These are phyloP conservation scores for Nemania diffusa DNA, from an alignment of 2,329 filamentous ascomycete species.

Conservation along the genomic window DNA sequence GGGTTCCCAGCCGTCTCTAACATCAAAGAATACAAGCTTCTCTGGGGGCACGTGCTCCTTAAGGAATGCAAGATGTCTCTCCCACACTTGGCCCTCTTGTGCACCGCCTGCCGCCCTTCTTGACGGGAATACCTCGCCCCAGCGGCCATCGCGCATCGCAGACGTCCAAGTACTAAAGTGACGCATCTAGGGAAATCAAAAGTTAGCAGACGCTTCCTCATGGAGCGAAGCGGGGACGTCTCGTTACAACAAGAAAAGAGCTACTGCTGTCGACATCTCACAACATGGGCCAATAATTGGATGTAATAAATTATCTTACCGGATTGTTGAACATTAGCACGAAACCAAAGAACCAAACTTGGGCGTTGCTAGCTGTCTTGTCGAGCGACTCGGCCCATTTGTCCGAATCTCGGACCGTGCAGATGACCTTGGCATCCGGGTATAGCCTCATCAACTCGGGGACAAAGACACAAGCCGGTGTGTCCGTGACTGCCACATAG, in stretches of 20 bases:
- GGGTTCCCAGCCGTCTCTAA: conserved; percentile 41
- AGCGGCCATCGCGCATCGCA: conserved; percentile 37
- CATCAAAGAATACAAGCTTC: conserved; percentile 43
- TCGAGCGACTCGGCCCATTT: conserved; percentile 45
- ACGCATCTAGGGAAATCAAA: conserved; percentile 30
- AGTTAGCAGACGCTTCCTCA: conserved; percentile 8
- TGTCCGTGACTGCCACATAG: conserved; percentile 47
- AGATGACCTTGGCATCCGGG: conserved; percentile 47
- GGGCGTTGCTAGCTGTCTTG: conserved; percentile 35
- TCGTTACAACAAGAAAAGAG: background rate
- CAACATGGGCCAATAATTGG: background rate
- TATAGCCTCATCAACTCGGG: conserved; percentile 46
- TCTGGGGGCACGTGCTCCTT: conserved; percentile 40
- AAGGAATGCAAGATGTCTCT: conserved; percentile 41
- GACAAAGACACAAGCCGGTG: conserved; percentile 42
- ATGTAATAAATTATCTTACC: conserved; percentile 14
- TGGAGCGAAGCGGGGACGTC: background rate
- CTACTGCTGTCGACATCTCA: background rate
- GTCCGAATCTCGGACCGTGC: conserved; percentile 43
- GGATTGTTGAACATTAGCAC: conserved; percentile 36
- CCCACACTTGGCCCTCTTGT: conserved; percentile 36
- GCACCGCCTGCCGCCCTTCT: conserved; percentile 22
- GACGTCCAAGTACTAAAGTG: conserved; percentile 38
- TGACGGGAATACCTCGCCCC: conserved; percentile 40
- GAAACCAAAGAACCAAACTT: conserved; percentile 38